These are phyloP conservation scores for Dalbergia oliveri DNA, from an alignment of 306 rosid genomes.

Conservation along the genomic window DNA sequence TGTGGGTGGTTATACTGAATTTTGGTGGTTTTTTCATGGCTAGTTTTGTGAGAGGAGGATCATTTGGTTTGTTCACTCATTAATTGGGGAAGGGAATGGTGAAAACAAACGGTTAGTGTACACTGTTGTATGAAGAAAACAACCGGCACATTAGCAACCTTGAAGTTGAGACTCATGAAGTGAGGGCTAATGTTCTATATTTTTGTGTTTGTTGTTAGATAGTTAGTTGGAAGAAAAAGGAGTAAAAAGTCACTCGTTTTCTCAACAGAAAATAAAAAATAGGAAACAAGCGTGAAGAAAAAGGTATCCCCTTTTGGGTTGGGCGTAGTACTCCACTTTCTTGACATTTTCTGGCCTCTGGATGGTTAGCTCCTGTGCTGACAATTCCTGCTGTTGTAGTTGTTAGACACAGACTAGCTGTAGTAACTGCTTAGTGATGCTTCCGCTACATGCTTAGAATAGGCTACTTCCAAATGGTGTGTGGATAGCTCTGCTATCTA, in stretches of 20 bases:
- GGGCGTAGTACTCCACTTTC: not conserved
- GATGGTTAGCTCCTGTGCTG: not conserved
- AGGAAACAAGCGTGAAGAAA: not conserved
- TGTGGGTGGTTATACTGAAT: conserved; percentile 27
- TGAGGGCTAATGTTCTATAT: conserved; percentile 1
- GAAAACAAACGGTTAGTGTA: not conserved
- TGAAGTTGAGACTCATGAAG: not conserved
- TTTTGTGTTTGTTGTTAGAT: conserved; percentile 14
- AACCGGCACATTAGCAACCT: not conserved
- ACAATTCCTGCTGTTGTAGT: not conserved
- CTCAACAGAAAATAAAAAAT: no score
- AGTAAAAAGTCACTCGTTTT: no score
- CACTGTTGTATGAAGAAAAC: conserved; percentile 1
- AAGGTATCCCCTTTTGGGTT: not conserved
- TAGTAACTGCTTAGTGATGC: not conserved
- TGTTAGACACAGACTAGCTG: no score
- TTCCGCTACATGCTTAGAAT: not conserved
- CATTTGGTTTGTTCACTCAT: not conserved
- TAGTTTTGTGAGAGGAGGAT: not conserved
- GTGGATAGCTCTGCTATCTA: not conserved
- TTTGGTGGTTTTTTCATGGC: not conserved
- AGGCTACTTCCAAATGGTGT: not conserved
- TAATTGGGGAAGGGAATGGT: conserved; percentile 6
- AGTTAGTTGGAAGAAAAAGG: not conserved
- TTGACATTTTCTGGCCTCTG: not conserved